Base-by-base conservation (phyloP, 306 rosid species). In the Senna siamea region DNA sequence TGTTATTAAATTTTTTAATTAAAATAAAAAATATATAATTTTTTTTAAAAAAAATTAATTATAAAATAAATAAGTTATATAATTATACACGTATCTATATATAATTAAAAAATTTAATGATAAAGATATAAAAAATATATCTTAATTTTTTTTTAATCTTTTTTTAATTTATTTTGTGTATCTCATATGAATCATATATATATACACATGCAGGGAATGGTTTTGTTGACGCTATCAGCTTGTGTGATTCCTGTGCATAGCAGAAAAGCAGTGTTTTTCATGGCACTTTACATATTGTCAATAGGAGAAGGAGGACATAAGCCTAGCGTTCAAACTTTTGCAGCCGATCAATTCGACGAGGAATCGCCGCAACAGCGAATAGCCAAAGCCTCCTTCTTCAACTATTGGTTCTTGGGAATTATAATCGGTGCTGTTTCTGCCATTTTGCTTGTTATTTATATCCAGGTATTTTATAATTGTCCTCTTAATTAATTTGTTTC, bases 271-370 rank as follows among this genome's bases (percentile, higher is more conserved):
- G 69, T 50, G 6, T 82, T 82, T 20, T 82, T 79, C 18, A 1
- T 22, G 1, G 79, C 80, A 5, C 83, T 87, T 5, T 79, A 87
- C 80, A 61, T 71, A 28, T 5, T 87, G 2, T 41, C 86, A 0
- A 52, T 87, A 4, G 91, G 87, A 0, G 78, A 79, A 79, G 87
- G 87, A 0, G 91, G 87, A 0, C 91, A 84, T 64, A 82, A 73
- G 58, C 91, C 88, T 2, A 77, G 88, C 4, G 85, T 79, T 5
- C 88, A 84, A 54, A 87, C 91, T 2, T 87, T 87, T 66, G 91
- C 91, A 2, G 91, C 91, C 4, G 91, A 82, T 28, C 88, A 87
- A 54, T 84, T 87, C 10, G 85, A 80, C 9, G 87, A 87, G 55
- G 41, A 52, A 5, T 44, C 79, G 3, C 37, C 69, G 4, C 76